These are phyloP conservation scores for Alnus rubra DNA, from an alignment of 306 rosid species.

Conservation along the genomic window DNA sequence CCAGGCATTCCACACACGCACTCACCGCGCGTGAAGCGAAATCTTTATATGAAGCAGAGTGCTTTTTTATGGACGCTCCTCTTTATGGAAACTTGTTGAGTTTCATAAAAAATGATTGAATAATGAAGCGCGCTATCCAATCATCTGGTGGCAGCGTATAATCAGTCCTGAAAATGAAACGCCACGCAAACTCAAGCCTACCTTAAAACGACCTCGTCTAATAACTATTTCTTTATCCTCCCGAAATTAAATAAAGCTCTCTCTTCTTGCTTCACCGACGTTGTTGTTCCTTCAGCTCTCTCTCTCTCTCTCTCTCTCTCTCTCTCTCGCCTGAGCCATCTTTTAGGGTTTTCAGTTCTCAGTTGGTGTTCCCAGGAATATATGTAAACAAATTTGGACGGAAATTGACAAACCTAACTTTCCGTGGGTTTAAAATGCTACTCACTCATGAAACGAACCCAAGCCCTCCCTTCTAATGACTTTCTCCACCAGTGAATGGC, in stretches of 20 bases:
- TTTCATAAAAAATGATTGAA: not conserved
- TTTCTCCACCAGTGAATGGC: conserved; percentile 73
- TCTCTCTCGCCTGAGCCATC: conserved; percentile 24
- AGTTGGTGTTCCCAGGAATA: not conserved
- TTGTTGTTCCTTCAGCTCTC: conserved; percentile 19
- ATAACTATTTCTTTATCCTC: conserved; percentile 22
- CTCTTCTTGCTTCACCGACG: conserved; percentile 17
- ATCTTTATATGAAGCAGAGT: conserved; percentile 1
- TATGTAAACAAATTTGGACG: not conserved
- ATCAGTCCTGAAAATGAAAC: too few species aligned
- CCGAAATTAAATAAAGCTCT: conserved; percentile 40
- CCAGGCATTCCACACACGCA: not conserved
- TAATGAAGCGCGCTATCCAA: conserved; percentile 7
- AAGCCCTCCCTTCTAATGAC: conserved; percentile 60
- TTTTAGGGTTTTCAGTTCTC: conserved; percentile 64
- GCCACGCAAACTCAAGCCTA: conserved; percentile 1
- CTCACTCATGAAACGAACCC: conserved; percentile 36
- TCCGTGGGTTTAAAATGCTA: conserved; percentile 41
- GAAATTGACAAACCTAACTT: conserved; percentile 17
- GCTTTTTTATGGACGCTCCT: not conserved
- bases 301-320: conserved; percentile 20
- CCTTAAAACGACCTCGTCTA: conserved; percentile 15
- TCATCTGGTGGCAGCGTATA: not conserved
- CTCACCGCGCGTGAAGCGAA: not conserved
- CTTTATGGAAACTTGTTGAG: conserved; percentile 35